These are phyloP conservation scores for Boletus speciosus DNA, from an alignment of 768 basidiomycete genomes.

Conservation along the genomic window DNA sequence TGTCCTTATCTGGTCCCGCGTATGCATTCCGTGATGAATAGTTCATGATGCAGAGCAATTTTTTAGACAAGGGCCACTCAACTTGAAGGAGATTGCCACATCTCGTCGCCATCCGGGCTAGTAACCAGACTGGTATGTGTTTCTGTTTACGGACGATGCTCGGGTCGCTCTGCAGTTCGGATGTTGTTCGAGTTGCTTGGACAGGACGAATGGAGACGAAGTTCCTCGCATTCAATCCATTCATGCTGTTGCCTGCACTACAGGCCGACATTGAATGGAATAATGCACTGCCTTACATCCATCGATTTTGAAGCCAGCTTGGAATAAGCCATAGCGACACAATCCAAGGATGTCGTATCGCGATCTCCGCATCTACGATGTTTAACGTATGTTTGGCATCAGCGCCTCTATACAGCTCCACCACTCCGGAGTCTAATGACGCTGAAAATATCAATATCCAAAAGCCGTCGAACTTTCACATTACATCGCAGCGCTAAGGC, in stretches of 20 bases:
- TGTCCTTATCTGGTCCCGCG: neutral
- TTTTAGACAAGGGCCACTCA: neutral
- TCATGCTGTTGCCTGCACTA: neutral
- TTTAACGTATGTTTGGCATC: neutral
- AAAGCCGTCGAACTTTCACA: too few species aligned
- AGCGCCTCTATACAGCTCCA: neutral
- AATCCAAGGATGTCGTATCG: neutral
- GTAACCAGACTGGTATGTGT: neutral
- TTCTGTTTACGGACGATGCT: neutral
- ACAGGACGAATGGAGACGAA: neutral
- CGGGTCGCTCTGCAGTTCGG: neutral
- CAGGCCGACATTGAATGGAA: neutral
- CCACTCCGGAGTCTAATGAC: neutral
- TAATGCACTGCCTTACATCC: too few species aligned
- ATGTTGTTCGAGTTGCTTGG: neutral
- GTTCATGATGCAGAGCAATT: neutral
- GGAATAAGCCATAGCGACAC: neutral
- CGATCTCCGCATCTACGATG: too few species aligned
- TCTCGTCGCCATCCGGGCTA: too few species aligned
- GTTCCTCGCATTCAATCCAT: neutral
- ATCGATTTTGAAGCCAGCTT: neutral
- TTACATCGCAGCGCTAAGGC: neutral
- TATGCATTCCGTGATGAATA: neutral
- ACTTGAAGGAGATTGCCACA: neutral
- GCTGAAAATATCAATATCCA: too few species aligned